These are phyloP conservation scores for Pseudogymnoascus sp. DNA, from an alignment of 2,329 filamentous ascomycete species.

Conservation along the genomic window DNA sequence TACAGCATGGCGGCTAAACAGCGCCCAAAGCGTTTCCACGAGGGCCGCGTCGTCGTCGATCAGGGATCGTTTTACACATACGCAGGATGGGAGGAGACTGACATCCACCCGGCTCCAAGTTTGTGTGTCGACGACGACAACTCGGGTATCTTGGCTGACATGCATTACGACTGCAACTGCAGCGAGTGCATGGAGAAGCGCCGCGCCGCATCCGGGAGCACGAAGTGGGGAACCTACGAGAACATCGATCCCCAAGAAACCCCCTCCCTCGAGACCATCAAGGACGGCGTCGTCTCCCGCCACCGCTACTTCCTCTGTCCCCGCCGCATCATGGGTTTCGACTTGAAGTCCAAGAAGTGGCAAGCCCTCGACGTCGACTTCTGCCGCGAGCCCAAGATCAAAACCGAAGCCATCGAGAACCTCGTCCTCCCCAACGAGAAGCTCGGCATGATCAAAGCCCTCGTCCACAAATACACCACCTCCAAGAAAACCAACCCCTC, in stretches of 20 bases:
- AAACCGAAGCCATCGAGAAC: slow-evolving; percentile 18
- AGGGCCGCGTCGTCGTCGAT: slow-evolving; percentile 20
- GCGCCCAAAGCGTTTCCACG: slow-evolving; percentile 20
- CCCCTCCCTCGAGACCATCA: slow-evolving; percentile 11
- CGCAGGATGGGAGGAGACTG: slow-evolving; percentile 19
- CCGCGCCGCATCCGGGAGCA: slow-evolving; percentile 17
- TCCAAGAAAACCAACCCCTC: slow-evolving; percentile 6
- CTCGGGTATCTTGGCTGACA: slow-evolving; percentile 17
- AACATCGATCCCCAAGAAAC: slow-evolving; percentile 19
- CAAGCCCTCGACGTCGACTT: slow-evolving; percentile 19
- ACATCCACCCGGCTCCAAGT: slow-evolving; percentile 17
- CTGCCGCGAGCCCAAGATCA: slow-evolving; percentile 19
- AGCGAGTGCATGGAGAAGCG: slow-evolving; percentile 17
- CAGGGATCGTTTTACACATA: slow-evolving; percentile 20
- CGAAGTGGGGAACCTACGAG: slow-evolving; percentile 20
- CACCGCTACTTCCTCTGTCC: slow-evolving; percentile 21
- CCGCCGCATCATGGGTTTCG: slow-evolving; percentile 21
- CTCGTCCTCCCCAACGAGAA: slow-evolving; percentile 19
- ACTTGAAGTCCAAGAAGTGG: slow-evolving; percentile 22
- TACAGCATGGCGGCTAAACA: slow-evolving; percentile 20
- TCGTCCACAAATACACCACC: slow-evolving; percentile 19
- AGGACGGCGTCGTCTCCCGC: background rate
- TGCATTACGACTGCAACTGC: slow-evolving; percentile 20
- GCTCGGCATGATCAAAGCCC: slow-evolving; percentile 19
- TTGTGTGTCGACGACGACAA: slow-evolving; percentile 20